Evolutionary conservation across 768 basidiomycete genomes (phyloP), one percentile per base, ranked within the genome.

Genomic region (Nidularia sp.): DNA sequence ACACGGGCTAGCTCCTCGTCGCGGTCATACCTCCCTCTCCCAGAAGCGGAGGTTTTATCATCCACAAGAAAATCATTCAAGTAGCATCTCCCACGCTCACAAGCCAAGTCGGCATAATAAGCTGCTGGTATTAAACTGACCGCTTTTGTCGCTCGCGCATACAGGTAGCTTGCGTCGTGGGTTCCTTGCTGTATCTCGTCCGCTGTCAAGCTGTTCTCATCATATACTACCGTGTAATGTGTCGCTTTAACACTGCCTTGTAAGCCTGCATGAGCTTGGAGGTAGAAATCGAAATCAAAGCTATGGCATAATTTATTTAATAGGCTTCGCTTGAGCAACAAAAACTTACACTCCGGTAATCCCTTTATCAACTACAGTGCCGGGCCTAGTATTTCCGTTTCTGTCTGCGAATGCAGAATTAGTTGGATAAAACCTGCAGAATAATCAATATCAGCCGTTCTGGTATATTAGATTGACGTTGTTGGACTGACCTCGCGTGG

Each of bases 81-180:
- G 60, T 90, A 93, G 61, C 76, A 86, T 35, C 90, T 69, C 0
- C 86, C 90, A 7, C 90, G 73, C 66, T 93, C 90, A 63, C 89
- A 91, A 1, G 88, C 90, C 48, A 92, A 67, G 66, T 92, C 89
- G 5, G 88, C 86, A 58, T 90, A 90, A 61, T 90, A 90, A 0
- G 89, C 89, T 0, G 89, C 78, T 0, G 90, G 89, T 8, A 91
- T 76, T 22, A 93, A 71, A 61, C 87, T 90, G 32, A 94, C 92
- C 0, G 90, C 86, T 59, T 88, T 86, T 2, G 90, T 94, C 0
- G 90, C 90, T 3, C 91, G 80, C 0, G 86, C 90, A 57, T 89
- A 94, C 10, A 89, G 71, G 60, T 91, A 92, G 58, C 83, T 83
- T 10, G 75, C 67, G 50, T 81, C 73, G 60, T 92, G 79, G 0